A percentile compares a stretch with the other conserved stretches of the same genome.
Evolutionary conservation across 768 basidiomycete genomes (phyloP).

Genomic region (Hemileccinum rubropunctum): DNA sequence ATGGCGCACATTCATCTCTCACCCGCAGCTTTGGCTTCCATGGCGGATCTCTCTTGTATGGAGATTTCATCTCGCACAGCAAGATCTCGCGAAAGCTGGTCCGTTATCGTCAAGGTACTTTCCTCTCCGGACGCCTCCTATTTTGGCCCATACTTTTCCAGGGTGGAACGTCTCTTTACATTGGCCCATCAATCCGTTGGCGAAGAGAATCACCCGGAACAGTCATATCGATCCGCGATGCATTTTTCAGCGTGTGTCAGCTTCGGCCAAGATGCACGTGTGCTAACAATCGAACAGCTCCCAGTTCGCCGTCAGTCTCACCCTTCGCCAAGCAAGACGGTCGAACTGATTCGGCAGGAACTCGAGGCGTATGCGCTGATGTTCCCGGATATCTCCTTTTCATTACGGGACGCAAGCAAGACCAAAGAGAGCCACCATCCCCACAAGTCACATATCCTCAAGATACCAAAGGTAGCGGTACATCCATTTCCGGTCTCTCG

Average conservation of each 20-base stretch:
- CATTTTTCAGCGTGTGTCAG: conserved; percentile 78
- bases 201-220: conserved; percentile 74
- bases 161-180: conserved; percentile 67
- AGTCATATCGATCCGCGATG: conserved; percentile 79
- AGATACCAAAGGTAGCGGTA: conserved; percentile 61
- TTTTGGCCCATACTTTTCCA: conserved; percentile 26
- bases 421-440: conserved; percentile 32
- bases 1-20: conserved; percentile 8
- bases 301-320: conserved; percentile 79
- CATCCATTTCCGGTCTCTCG: conserved; percentile 10
- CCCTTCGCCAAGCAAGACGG: conserved; percentile 51
- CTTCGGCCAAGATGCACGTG: neutral
- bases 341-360: conserved; percentile 68
- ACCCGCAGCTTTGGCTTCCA: conserved; percentile 73
- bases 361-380: conserved; percentile 72
- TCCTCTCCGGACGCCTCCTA: neutral
- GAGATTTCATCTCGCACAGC: conserved; percentile 80
- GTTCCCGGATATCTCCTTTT: conserved; percentile 68
- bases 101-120: conserved; percentile 73
- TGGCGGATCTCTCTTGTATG: conserved; percentile 72
- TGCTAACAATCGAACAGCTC: conserved; percentile 44
- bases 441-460: conserved; percentile 49
- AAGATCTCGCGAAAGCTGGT: conserved; percentile 63
- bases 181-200: conserved; percentile 74
- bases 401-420: conserved; percentile 54